Percentiles rank a stretch among this genome's conserved stretches.
phyloP scores from a whole-genome alignment of 1,284 basidiomycete genomes.

The Papiliotrema nemorosa region DNA sequence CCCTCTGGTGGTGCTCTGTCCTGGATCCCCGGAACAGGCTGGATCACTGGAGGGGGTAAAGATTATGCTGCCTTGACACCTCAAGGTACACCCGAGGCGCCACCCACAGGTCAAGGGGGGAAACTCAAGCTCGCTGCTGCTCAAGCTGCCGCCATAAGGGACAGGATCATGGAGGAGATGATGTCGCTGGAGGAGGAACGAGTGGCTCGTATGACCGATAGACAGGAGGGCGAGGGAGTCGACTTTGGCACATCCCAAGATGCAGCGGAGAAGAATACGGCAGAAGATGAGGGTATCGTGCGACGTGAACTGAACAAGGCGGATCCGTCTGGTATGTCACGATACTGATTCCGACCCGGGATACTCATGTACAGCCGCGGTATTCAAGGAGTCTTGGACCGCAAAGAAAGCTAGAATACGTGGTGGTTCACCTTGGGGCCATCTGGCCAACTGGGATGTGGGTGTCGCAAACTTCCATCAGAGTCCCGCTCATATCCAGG shows the following conservation, averaged over 20 bases:
- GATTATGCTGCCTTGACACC: neutral
- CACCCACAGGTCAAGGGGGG: slow-evolving; percentile 41
- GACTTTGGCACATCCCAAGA: slow-evolving; percentile 3
- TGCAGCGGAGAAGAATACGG: slow-evolving; percentile 51
- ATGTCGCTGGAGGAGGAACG: slow-evolving; percentile 92
- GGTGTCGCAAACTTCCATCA: slow-evolving; percentile 10
- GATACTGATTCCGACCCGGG: neutral
- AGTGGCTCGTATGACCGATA: slow-evolving; percentile 87
- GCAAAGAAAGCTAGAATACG: slow-evolving; percentile 94
- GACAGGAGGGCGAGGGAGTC: slow-evolving; percentile 59
- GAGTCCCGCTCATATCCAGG: slow-evolving; percentile 40
- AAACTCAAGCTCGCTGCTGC: slow-evolving; percentile 67
- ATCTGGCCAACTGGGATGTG: slow-evolving; percentile 68
- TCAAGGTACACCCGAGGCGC: neutral
- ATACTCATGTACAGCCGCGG: slow-evolving; percentile 53
- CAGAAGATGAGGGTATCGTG: slow-evolving; percentile 88
- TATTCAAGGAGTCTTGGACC: slow-evolving; percentile 94
- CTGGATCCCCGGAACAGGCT: slow-evolving; percentile 66
- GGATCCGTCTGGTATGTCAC: slow-evolving; percentile 75
- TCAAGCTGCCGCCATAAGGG: slow-evolving; percentile 84
- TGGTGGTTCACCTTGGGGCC: slow-evolving; percentile 89
- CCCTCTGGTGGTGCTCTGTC: slow-evolving; percentile 48
- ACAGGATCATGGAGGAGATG: slow-evolving; percentile 99
- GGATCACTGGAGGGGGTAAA: slow-evolving; percentile 52
- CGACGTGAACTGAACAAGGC: slow-evolving; percentile 89